phyloP scores from a whole-genome alignment of 2,329 filamentous ascomycete genomes.

The Xylariaceae sp. region DNA sequence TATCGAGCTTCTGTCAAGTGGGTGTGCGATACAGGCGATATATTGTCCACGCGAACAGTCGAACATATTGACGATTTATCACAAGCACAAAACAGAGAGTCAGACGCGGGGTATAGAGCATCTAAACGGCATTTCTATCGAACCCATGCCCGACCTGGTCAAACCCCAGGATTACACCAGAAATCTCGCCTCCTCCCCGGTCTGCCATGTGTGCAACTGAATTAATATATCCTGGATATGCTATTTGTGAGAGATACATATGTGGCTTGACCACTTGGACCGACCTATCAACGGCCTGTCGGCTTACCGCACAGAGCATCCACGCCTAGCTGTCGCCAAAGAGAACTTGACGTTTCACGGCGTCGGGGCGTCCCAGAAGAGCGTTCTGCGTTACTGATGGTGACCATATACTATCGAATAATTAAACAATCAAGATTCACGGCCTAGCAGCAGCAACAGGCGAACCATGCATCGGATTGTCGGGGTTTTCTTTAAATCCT shows the following conservation, averaged over 20 bases:
- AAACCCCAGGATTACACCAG: neutral
- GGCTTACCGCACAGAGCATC: slow-evolving; percentile 1
- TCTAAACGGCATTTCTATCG: neutral
- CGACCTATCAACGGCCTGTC: neutral
- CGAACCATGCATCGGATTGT: slow-evolving; percentile 12
- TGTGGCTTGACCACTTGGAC: neutral
- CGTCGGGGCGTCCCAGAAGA: neutral
- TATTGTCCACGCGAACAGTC: no score
- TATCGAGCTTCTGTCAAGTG: neutral
- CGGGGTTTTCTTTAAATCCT: slow-evolving; percentile 7
- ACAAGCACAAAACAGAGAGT: no score
- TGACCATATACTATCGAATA: neutral
- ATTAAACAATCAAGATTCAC: neutral
- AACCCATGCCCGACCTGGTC: neutral
- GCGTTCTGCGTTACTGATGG: neutral
- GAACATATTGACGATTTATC: neutral
- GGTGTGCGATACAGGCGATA: neutral
- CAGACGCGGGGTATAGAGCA: neutral
- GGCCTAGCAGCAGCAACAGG: no score
- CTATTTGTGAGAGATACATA: neutral
- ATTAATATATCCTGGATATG: neutral
- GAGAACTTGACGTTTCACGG: neutral
- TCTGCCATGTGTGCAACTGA: neutral
- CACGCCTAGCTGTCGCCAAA: neutral
- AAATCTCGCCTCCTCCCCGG: neutral